Base-by-base conservation (phyloP, 1,139 yeast species). In the Suhomyces guaymorum region DNA sequence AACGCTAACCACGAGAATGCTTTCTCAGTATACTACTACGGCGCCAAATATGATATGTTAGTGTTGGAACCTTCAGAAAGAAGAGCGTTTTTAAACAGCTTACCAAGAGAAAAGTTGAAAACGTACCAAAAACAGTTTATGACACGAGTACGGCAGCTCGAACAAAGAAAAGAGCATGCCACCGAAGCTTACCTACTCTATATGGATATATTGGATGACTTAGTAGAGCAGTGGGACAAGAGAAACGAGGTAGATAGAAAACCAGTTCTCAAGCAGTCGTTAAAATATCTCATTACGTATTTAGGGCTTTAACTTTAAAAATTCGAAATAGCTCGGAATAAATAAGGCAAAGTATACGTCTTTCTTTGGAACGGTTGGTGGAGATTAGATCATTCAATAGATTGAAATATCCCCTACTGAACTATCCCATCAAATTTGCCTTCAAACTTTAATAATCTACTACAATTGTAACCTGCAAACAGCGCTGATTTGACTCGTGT, bases 221-320 rank as follows among this genome's bases (percentile, higher is more conserved):
- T 33, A 17, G 37, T 24, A 10, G 25, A 18, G 2, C 32, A 33
- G 10, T 28, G 36, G 32, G 25, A 25, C 2, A 8, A 4, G 9
- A 17, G 35, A n/a, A 19, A 12, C 5, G 12, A 20, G 12, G 12
- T 5, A n/a, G 10, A n/a, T n/a, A 7, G n/a, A 7, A n/a, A n/a
- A n/a, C n/a, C n/a, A n/a, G 12, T 20, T 17, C 8, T 17, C 19
- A 17, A 17, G 8, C 19, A 17, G 19, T 8, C 19, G 8, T 8
- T 17, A 17, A 17, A 8, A 17, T n/a, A n/a, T n/a, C n/a, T n/a
- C n/a, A n/a, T n/a, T n/a, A n/a, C n/a, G n/a, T n/a, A n/a, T n/a
- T n/a, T n/a, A n/a, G n/a, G n/a, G n/a, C n/a, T n/a, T n/a, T n/a
- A n/a, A n/a, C n/a, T n/a, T n/a, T n/a, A n/a, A n/a, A n/a, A n/a